These are phyloP conservation scores for Dendrobium nobile DNA, from an alignment of 106 monocot genomes.

Conservation along the genomic window DNA sequence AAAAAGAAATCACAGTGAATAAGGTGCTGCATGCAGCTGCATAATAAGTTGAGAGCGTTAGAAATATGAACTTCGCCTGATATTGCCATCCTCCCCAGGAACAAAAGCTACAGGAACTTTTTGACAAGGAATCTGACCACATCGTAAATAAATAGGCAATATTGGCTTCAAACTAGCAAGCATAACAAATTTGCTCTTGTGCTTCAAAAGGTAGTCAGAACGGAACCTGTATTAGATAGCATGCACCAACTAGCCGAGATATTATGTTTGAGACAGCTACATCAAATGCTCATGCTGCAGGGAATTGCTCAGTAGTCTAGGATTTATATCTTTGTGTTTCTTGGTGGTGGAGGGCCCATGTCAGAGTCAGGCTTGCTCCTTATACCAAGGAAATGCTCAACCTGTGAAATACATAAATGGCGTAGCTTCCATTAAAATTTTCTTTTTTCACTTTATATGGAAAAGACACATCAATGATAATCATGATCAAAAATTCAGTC, in stretches of 20 bases:
- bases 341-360: conserved; percentile 47
- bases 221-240: neutral
- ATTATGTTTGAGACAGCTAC: neutral
- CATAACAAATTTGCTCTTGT: neutral
- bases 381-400: conserved; percentile 91
- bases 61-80: too few species aligned
- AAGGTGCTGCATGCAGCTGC: too few species aligned
- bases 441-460: neutral
- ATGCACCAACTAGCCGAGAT: too few species aligned
- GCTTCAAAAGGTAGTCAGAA: neutral
- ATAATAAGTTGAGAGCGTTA: too few species aligned
- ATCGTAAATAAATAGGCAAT: neutral
- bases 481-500: too few species aligned
- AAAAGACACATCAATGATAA: too few species aligned
- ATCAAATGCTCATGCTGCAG: neutral
- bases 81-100: too few species aligned
- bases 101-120: too few species aligned
- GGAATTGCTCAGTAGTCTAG: neutral
- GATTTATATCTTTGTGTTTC: conserved; percentile 57
- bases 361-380: conserved; percentile 54
- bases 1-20: too few species aligned
- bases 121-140: neutral
- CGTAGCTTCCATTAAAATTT: neutral
- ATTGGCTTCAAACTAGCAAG: too few species aligned
- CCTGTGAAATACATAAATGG: conserved; percentile 31